phyloP scores from a whole-genome alignment of 139 green algal genomes.

The Tetradesmus obliquus region DNA sequence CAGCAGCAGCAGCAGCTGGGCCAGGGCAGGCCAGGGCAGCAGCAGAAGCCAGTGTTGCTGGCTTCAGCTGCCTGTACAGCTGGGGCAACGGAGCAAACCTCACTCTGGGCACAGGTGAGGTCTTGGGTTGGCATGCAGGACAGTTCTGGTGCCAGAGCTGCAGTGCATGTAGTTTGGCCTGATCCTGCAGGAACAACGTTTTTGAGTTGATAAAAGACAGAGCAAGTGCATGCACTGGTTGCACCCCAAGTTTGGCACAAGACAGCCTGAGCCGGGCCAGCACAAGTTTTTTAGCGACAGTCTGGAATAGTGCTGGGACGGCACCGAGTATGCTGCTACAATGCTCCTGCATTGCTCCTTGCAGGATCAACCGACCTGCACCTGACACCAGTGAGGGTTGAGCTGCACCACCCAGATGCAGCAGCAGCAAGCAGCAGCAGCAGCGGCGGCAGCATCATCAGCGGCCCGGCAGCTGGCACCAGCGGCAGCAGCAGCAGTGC shows the following conservation, averaged over 20 bases:
- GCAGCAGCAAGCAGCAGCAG: slow-evolving; percentile 21
- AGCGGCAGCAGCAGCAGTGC: background rate
- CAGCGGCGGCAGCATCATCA: slow-evolving; percentile 28
- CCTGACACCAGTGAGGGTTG: slow-evolving; percentile 68
- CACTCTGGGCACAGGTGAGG: slow-evolving; percentile 88
- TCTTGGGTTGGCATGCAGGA: background rate
- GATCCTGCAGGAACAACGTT: slow-evolving; percentile 11
- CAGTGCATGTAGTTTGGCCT: slow-evolving; percentile 6
- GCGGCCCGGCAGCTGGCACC: background rate
- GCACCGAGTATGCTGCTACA: too few relatives aligned
- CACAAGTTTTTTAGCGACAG: too few relatives aligned
- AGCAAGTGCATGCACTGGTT: too few relatives aligned
- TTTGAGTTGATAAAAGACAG: too few relatives aligned
- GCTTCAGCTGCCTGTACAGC: slow-evolving; percentile 71
- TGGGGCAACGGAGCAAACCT: slow-evolving; percentile 96
- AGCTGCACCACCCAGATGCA: slow-evolving; percentile 57
- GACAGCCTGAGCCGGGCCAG: too few relatives aligned
- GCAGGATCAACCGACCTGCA: slow-evolving; percentile 73
- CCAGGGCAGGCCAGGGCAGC: background rate
- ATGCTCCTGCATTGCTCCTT: too few relatives aligned
- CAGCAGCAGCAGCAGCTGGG: slow-evolving; percentile 3
- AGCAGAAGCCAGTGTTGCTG: slow-evolving; percentile 15
- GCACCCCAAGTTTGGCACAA: too few relatives aligned
- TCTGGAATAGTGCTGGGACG: too few relatives aligned
- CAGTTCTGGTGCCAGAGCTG: background rate